Evolutionary conservation across 371 early-diverging fungal genomes (phyloP), one percentile per base, ranked within the genome.

Genomic region (Rhizopus arrhizus): DNA sequence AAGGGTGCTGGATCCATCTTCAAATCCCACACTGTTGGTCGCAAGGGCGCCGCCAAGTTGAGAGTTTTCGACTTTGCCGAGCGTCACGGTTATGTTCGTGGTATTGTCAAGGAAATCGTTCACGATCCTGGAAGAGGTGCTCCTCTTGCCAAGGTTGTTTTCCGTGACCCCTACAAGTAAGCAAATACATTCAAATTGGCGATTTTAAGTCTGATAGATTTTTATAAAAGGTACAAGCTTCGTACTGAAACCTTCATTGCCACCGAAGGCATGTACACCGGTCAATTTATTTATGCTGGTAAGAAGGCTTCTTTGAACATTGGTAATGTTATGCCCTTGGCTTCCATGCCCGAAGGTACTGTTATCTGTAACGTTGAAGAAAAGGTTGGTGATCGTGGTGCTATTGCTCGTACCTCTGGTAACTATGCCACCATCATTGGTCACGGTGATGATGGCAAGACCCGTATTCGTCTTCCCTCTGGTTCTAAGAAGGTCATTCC

Each of bases 111-210:
- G 91, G 96, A 97, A 82, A 98, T 99, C 79, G 88, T 99, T 73
- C 99, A 99, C 89, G 99, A 99, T 83, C 92, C 98, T 68, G 99
- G 99, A 74, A 95, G 99, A 87, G 99, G 99, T 82, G 99, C 99
- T 71, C 99, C 99, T 52, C 91, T 99, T 56, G 98, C 99, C 84
- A 92, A 92, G 87, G 77, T 80, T 62, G 82, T 80, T 49, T 82
- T 82, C 82, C 82, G 80, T 61, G 82, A 82, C 49, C 82, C 80
- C 55, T 82, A 82, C 69, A 80, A 76, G 77, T 46, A 46, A 16
- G 46, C 15, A 40, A 4, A 41, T 40, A 8, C 12, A 22, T 12
- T n/a, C 28, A 16, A 38, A 29, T 10, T 31, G 33, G 28, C n/a
- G 12, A 28, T 15, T 10, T 35, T 38, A 55, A 3, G 22, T 5